These are phyloP conservation scores for Aspergillus sp. DNA, from an alignment of 2,329 filamentous ascomycete species.

Conservation along the genomic window DNA sequence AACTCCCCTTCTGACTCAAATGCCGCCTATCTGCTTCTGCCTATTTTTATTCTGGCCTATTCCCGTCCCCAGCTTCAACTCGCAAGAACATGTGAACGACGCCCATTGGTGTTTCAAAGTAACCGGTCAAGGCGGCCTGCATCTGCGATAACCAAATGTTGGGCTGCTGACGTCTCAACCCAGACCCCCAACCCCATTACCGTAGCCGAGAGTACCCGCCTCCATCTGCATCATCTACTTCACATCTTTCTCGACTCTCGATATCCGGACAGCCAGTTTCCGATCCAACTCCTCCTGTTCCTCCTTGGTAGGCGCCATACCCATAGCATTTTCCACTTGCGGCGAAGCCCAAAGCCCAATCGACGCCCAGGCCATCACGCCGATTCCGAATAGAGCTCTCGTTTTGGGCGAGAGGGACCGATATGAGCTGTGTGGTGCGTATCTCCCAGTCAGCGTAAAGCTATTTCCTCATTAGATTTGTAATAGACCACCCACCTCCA, in stretches of 20 bases:
- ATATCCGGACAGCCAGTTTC: slow-evolving; percentile 38
- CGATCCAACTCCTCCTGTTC: slow-evolving; percentile 68
- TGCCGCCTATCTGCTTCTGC: not conserved
- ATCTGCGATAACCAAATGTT: not conserved
- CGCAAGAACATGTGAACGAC: slow-evolving; percentile 1
- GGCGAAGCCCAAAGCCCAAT: slow-evolving; percentile 74
- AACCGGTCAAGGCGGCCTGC: not conserved
- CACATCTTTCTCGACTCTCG: slow-evolving; percentile 34
- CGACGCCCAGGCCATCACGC: slow-evolving; percentile 74
- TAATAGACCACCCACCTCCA: slow-evolving; percentile 36
- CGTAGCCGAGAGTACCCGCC: not conserved
- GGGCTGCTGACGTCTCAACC: not conserved
- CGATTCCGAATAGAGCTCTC: slow-evolving; percentile 70
- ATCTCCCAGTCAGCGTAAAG: not conserved
- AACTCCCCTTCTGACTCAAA: not conserved
- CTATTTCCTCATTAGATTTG: not conserved
- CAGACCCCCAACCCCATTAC: not conserved
- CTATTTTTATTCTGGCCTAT: not conserved
- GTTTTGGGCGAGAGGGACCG: slow-evolving; percentile 69
- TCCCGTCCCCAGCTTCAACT: not conserved
- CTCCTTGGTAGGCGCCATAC: slow-evolving; percentile 69
- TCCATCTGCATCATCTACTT: slow-evolving; percentile 15
- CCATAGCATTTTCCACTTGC: slow-evolving; percentile 70
- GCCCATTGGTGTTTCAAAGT: not conserved
- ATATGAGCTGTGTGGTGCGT: slow-evolving; percentile 59